Evolutionary conservation across 2,329 filamentous ascomycete species (phyloP), one percentile per base, ranked within the genome.

Genomic region (Colletotrichum sansevieriae): DNA sequence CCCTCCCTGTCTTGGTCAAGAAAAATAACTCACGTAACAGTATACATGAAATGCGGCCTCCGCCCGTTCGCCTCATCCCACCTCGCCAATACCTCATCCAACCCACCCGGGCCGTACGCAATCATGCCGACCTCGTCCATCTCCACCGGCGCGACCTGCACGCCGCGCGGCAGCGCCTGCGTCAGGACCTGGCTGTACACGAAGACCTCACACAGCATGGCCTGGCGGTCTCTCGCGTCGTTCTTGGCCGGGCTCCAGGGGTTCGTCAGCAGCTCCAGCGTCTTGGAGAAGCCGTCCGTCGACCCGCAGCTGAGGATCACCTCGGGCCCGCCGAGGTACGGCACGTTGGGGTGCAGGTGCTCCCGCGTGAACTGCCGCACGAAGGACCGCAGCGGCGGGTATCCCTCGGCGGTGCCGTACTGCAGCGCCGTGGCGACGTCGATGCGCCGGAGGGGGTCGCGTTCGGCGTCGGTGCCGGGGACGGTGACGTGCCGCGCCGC

Each of bases 11-110:
- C 65, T 51, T 12, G 58, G 15, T 18, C 37, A 43, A 8, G 35
- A 18, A 3, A 22, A 57, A 44, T 29, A 43, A 43, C 91, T 86
- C 79, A 94, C 90, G 93, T 95, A 72, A 98, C 92, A 2, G 93
- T 97, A 78, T 98, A 98, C 83, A 98, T 86, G 72, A 98, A 77
- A 78, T 95, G 92, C 46, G 95, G 95, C 66, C 92, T 85, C 75
- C 88, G 90, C 1, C 95, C 95, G 74, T 86, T 90, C 46, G 83
- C 83, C 54, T 84, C 83, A 77, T 98, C 92, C 95, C 95, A 98
- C 73, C 92, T 94, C 61, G 90, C 87, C 35, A 98, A 82, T 1
- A 97, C 89, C 73, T 97, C 91, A 68, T 90, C 84, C 70, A 98
- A 81, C 2, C 93, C 91, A 33, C 92, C 92, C 6, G 88, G 85